Evolutionary conservation across 2,329 filamentous ascomycete genomes (phyloP).

Genomic region (Ophiosphaerella herpotricha): DNA sequence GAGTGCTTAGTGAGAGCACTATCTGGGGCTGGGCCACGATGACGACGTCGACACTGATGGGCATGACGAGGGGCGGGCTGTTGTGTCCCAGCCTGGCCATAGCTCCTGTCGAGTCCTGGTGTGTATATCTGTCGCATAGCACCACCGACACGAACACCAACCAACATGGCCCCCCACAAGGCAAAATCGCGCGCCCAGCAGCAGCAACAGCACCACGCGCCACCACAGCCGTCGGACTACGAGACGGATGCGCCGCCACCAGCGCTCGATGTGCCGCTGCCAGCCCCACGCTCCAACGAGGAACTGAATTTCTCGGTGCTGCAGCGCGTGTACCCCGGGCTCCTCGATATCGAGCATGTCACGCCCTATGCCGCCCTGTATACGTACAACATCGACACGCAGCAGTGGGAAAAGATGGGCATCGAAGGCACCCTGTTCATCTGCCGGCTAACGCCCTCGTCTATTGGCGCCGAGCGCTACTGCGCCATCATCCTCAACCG

Average conservation of each 20-base stretch:
- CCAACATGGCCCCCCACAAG: slow-evolving; percentile 36
- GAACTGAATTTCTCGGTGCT: slow-evolving; percentile 88
- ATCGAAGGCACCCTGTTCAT: slow-evolving; percentile 90
- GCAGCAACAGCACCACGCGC: slow-evolving; percentile 34
- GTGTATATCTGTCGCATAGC: too few relatives aligned
- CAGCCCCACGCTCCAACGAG: slow-evolving; percentile 70
- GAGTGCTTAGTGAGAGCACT: neutral
- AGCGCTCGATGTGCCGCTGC: slow-evolving; percentile 46
- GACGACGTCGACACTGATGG: too few relatives aligned
- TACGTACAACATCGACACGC: slow-evolving; percentile 67
- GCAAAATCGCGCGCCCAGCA: slow-evolving; percentile 25
- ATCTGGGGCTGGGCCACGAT: too few relatives aligned
- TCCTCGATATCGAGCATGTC: slow-evolving; percentile 75
- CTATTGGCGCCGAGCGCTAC: slow-evolving; percentile 48
- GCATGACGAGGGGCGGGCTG: too few relatives aligned
- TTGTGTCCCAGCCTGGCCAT: too few relatives aligned
- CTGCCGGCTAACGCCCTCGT: slow-evolving; percentile 61
- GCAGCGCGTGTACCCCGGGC: slow-evolving; percentile 75
- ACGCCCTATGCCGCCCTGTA: slow-evolving; percentile 88
- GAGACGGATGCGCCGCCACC: slow-evolving; percentile 54
- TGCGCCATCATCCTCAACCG: slow-evolving; percentile 54
- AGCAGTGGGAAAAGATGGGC: slow-evolving; percentile 81
- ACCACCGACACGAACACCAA: slow-evolving; percentile 1
- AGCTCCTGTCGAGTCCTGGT: neutral
- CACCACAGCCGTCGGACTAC: slow-evolving; percentile 58